Percentiles rank a stretch among this genome's conserved stretches.
phyloP scores from a whole-genome alignment of 2,329 filamentous ascomycete genomes.

The Achaetomium macrosporum region DNA sequence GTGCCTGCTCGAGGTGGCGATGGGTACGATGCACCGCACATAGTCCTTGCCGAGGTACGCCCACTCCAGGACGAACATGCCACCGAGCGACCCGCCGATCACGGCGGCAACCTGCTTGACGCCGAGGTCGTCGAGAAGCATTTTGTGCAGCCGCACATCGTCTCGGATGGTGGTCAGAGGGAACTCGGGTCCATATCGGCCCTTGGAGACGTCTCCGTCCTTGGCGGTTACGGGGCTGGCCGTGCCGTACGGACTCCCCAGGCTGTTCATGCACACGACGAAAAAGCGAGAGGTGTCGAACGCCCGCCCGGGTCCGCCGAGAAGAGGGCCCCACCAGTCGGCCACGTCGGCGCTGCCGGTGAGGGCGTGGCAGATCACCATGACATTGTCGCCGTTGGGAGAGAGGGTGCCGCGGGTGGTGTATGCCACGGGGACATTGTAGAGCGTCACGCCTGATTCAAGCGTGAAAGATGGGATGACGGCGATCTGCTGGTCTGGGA shows the following conservation, averaged over 20 bases:
- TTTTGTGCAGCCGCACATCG: constrained; percentile 82
- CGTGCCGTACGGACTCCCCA: constrained; percentile 79
- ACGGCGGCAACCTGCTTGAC: constrained; percentile 73
- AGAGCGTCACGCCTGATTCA: constrained; percentile 79
- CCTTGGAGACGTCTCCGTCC: constrained; percentile 68
- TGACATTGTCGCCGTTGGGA: constrained; percentile 56
- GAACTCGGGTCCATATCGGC: constrained; percentile 89
- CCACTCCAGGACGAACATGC: constrained; percentile 89
- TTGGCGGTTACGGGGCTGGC: constrained; percentile 86
- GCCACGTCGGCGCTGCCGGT: constrained; percentile 79
- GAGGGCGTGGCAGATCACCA: constrained; percentile 77
- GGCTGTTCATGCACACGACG: constrained; percentile 77
- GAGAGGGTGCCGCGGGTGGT: constrained; percentile 59
- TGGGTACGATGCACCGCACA: constrained; percentile 72
- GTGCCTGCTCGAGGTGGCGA: constrained; percentile 77
- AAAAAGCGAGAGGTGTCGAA: constrained; percentile 83
- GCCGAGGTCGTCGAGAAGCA: constrained; percentile 74
- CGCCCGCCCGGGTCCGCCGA: constrained; percentile 70
- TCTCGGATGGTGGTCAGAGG: constrained; percentile 92
- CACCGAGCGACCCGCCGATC: constrained; percentile 78
- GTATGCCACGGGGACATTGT: constrained; percentile 68
- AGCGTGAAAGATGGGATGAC: constrained; percentile 85
- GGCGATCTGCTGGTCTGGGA: constrained; percentile 81
- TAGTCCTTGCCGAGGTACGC: constrained; percentile 86
- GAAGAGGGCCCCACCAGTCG: constrained; percentile 83